These are phyloP conservation scores for Pseudogymnoascus sp. DNA, from an alignment of 2,329 filamentous ascomycete genomes.

Conservation along the genomic window DNA sequence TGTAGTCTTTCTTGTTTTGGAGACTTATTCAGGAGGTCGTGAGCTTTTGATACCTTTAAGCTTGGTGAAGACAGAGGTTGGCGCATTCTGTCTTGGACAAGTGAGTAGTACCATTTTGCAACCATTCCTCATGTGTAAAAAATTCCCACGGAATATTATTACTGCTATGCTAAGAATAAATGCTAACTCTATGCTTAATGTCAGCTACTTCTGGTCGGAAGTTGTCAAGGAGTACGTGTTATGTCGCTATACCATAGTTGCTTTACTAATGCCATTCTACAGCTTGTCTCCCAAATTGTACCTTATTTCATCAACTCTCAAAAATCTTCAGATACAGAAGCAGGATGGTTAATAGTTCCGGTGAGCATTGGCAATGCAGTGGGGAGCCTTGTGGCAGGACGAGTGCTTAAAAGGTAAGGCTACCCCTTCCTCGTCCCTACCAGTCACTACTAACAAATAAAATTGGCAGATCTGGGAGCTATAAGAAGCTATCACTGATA, in stretches of 20 bases:
- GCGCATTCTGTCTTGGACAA: slow-evolving; percentile 16
- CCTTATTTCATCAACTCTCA: slow-evolving; percentile 3
- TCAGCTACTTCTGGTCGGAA: slow-evolving; percentile 15
- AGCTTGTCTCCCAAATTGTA: slow-evolving; percentile 18
- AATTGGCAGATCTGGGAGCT: slow-evolving; percentile 15
- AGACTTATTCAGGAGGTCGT: slow-evolving; percentile 14
- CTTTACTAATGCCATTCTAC: slow-evolving; percentile 7
- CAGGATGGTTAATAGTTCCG: not conserved
- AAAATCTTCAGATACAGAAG: not conserved
- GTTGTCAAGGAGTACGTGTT: slow-evolving; percentile 16
- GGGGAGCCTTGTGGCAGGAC: not conserved
- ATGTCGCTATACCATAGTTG: not conserved
- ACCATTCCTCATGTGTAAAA: not conserved
- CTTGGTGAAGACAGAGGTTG: slow-evolving; percentile 17
- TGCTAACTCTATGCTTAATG: not conserved
- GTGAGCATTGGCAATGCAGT: not conserved
- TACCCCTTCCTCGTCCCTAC: not conserved
- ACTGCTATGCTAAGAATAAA: too few relatives aligned
- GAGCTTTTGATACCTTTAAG: slow-evolving; percentile 17
- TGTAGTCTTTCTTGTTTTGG: slow-evolving; percentile 14
- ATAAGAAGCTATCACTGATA: slow-evolving; percentile 16
- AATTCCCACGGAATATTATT: not conserved
- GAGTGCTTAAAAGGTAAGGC: slow-evolving; percentile 8
- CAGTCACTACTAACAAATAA: not conserved
- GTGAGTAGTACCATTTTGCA: not conserved